Evolutionary conservation across 257 asterid species (phyloP).

Genomic region (Marsdenia floribunda): DNA sequence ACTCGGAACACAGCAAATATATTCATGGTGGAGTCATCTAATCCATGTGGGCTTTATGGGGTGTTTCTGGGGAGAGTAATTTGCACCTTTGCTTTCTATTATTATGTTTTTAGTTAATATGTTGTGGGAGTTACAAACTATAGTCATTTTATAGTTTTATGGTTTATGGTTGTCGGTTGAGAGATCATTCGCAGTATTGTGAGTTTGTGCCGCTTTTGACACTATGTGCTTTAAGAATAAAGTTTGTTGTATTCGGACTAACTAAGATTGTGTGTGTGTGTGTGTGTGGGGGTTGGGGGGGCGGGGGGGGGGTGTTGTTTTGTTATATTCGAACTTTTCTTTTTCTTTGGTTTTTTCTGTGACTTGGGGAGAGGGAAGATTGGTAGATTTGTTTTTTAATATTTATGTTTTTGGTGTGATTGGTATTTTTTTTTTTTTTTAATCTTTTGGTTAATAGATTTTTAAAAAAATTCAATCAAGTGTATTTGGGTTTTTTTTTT

Average conservation of each 20-base stretch:
- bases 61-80: background rate
- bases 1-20: background rate
- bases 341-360: no score
- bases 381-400: no score
- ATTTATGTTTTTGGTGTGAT: no score
- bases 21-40: background rate
- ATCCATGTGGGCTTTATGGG: background rate
- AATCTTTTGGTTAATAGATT: no score
- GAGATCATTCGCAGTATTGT: background rate
- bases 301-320: no score
- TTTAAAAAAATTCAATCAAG: no score
- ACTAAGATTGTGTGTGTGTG: no score
- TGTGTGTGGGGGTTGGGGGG: no score
- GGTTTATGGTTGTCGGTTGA: background rate
- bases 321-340: no score
- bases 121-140: background rate
- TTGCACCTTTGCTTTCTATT: background rate
- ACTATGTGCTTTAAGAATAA: background rate
- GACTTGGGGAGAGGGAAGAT: no score
- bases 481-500: no score
- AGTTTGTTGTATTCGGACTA: background rate
- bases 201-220: background rate
- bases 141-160: background rate
- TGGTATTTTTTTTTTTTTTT: no score
- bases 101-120: background rate